Percentiles rank a stretch among this genome's conserved stretches.
These are phyloP conservation scores for Dendryphion nanum DNA, from an alignment of 2,329 filamentous ascomycete species.

Conservation along the genomic window DNA sequence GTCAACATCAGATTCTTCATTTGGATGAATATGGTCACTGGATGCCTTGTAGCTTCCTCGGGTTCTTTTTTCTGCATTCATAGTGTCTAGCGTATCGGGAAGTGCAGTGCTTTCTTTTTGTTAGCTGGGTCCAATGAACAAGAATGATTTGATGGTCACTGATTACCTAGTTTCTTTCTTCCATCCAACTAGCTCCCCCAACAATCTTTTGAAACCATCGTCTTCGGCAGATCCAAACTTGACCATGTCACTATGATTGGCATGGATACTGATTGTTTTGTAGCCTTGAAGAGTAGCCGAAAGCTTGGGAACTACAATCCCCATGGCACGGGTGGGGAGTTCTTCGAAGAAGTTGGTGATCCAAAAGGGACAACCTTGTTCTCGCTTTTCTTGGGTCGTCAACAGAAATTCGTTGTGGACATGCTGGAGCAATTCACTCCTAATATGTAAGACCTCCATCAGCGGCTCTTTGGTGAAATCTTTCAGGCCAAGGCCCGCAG, in stretches of 20 bases:
- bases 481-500: neutral
- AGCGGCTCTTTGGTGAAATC: neutral
- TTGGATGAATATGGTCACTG: too few species aligned
- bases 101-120: too few species aligned
- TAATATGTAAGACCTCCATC: neutral
- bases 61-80: too few species aligned
- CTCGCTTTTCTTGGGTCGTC: neutral
- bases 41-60: too few species aligned
- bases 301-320: neutral
- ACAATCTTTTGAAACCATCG: neutral
- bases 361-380: neutral
- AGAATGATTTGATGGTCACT: too few species aligned
- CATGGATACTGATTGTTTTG: neutral
- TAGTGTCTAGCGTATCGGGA: too few species aligned
- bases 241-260: neutral
- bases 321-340: neutral
- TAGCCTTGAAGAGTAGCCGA: neutral
- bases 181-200: neutral
- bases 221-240: neutral
- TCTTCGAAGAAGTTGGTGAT: neutral
- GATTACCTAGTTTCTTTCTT: too few species aligned
- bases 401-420: neutral
- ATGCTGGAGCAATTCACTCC: neutral
- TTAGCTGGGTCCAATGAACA: too few species aligned
- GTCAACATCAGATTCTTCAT: too few species aligned